These are phyloP conservation scores for Globisporangium middletonii DNA, from an alignment of 352 stramenopile genomes.

Conservation along the genomic window DNA sequence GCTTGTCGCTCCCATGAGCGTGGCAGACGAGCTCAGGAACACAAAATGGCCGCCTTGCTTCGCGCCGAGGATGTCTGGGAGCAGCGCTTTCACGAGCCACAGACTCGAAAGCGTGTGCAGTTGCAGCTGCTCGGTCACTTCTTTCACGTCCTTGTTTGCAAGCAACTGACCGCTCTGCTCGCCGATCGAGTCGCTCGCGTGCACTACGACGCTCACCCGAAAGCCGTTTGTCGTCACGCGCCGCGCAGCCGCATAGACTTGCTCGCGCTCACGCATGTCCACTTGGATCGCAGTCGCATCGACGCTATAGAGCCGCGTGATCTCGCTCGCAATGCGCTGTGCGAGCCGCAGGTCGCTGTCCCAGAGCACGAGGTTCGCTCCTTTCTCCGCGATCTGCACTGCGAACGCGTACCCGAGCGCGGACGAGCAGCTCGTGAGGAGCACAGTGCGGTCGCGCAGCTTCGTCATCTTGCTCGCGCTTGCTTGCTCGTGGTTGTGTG, in stretches of 20 bases:
- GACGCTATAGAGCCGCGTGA: conserved; percentile 11
- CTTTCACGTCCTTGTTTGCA: conserved; percentile 1
- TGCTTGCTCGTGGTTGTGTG: neutral
- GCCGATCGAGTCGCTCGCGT: conserved; percentile 6
- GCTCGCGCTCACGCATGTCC: conserved; percentile 8
- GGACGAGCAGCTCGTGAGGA: conserved; percentile 16
- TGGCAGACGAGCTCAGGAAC: conserved; percentile 13
- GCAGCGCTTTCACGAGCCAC: conserved; percentile 13
- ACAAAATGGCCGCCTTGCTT: conserved; percentile 14
- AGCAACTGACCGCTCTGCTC: neutral
- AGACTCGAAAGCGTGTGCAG: conserved; percentile 9
- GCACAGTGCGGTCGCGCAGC: conserved; percentile 12
- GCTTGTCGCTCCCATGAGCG: conserved; percentile 2
- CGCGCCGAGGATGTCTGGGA: conserved; percentile 7
- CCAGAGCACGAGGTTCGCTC: conserved; percentile 16
- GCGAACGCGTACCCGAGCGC: conserved; percentile 16
- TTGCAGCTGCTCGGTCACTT: conserved; percentile 4
- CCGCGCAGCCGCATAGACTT: neutral
- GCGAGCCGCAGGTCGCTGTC: conserved; percentile 6
- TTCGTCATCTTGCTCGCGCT: conserved; percentile 14
- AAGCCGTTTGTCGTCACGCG: neutral
- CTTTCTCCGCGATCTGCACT: conserved; percentile 11
- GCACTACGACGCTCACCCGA: conserved; percentile 11
- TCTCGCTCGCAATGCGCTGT: conserved; percentile 12
- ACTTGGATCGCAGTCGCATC: conserved; percentile 6